Evolutionary conservation across 2,329 filamentous ascomycete species (phyloP).

Genomic region (Monilinia aucupariae): DNA sequence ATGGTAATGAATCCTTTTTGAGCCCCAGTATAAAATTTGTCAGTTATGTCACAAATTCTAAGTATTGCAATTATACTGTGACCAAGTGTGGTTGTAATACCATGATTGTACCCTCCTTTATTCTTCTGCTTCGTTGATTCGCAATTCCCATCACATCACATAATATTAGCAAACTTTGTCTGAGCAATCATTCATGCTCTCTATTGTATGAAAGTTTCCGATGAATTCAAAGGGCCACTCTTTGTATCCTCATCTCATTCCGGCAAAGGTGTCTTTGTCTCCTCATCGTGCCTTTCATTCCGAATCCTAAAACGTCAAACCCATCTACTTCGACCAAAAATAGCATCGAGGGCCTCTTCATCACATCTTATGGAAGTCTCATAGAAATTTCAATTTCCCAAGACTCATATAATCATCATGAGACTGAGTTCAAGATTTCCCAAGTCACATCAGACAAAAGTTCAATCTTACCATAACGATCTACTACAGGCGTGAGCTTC

Average conservation of each 20-base stretch:
- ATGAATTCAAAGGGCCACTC: neutral
- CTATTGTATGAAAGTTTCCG: too few species aligned
- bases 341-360: neutral
- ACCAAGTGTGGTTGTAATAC: too few species aligned
- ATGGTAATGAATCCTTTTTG: too few species aligned
- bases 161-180: neutral
- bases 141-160: too few species aligned
- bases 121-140: too few species aligned
- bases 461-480: neutral
- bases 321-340: neutral
- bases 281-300: neutral
- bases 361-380: neutral
- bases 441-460: neutral
- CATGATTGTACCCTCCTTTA: too few species aligned
- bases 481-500: too few species aligned
- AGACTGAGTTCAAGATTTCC: neutral
- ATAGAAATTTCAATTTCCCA: neutral
- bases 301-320: neutral
- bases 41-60: too few species aligned
- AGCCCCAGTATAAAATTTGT: too few species aligned
- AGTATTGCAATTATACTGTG: too few species aligned
- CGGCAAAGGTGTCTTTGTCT: conserved; percentile 4
- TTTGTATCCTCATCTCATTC: neutral
- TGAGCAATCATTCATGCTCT: neutral
- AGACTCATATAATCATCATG: neutral